A percentile compares a stretch with the other conserved stretches of the same genome.
Conservation (phyloP, 2,329 filamentous ascomycete species). For the Aureobasidium melanogenum region DNA sequence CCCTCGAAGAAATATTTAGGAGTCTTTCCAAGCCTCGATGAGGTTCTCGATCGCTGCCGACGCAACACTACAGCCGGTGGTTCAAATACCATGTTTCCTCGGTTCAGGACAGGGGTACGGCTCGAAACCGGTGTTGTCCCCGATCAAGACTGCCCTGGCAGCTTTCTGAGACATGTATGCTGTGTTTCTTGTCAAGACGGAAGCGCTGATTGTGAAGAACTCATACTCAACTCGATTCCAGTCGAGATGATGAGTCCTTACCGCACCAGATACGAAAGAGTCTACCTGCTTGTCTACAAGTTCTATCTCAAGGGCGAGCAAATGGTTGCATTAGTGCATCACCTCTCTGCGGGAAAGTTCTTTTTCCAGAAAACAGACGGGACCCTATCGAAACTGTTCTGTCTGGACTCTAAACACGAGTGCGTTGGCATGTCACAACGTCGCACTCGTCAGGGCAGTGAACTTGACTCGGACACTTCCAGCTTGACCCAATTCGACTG, state of each 20-base stretch:
- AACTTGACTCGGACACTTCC: neutral
- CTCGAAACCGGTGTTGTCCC: neutral
- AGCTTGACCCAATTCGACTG: neutral
- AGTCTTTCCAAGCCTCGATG: neutral
- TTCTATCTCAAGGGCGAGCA: neutral
- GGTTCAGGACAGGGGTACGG: neutral
- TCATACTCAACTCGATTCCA: neutral
- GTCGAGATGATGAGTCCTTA: neutral
- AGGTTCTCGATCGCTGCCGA: neutral
- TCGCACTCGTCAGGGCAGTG: neutral
- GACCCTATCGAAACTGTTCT: neutral
- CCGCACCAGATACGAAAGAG: neutral
- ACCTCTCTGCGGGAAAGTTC: neutral
- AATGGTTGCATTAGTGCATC: neutral
- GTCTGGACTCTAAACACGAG: neutral
- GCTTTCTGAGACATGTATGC: neutral
- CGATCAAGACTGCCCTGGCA: neutral
- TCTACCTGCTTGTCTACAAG: neutral
- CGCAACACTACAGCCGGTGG: neutral
- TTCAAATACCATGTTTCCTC: neutral
- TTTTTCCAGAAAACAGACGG: neutral
- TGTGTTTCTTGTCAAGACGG: neutral
- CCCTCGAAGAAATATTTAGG: neutral
- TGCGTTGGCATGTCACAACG: neutral
- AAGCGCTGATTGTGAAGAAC: neutral